These are phyloP conservation scores for Pichia sp. DNA, from an alignment of 1,139 yeast genomes.

Conservation along the genomic window DNA sequence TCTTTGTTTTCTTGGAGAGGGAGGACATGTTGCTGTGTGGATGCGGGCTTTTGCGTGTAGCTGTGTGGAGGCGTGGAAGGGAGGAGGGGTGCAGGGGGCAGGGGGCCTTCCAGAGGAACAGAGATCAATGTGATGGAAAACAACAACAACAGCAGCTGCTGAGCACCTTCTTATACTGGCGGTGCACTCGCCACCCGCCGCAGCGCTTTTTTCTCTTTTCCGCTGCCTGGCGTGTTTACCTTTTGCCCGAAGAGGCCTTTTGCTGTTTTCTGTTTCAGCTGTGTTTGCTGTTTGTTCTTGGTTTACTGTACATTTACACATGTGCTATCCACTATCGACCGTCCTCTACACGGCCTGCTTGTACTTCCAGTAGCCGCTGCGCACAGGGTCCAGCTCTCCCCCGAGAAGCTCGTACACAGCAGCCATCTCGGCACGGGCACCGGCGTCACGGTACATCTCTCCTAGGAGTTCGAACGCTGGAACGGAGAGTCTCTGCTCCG, in stretches of 20 bases:
- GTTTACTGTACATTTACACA: no score
- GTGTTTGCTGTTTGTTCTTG: background rate
- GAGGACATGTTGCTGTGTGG: slow-evolving; percentile 21
- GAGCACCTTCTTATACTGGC: no score
- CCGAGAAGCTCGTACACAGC: slow-evolving; percentile 50
- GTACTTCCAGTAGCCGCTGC: slow-evolving; percentile 63
- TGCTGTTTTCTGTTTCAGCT: background rate
- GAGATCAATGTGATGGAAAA: no score
- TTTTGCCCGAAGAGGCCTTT: slow-evolving; percentile 9
- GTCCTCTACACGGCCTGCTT: no score
- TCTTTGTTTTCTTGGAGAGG: slow-evolving; percentile 31
- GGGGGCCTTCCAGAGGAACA: no score
- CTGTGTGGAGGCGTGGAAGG: no score
- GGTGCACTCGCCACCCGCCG: no score
- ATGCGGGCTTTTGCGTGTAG: no score
- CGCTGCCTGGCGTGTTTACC: slow-evolving; percentile 14
- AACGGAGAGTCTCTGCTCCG: slow-evolving; percentile 43
- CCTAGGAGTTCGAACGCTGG: slow-evolving; percentile 70
- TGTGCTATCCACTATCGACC: no score
- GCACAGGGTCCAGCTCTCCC: slow-evolving; percentile 60
- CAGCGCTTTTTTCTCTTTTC: no score
- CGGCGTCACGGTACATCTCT: slow-evolving; percentile 40
- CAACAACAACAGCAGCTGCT: background rate
- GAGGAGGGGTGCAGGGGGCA: no score
- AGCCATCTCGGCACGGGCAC: slow-evolving; percentile 36